Base-by-base conservation (phyloP, 169 alveolate species). In the Besnoitia besnoiti region DNA sequence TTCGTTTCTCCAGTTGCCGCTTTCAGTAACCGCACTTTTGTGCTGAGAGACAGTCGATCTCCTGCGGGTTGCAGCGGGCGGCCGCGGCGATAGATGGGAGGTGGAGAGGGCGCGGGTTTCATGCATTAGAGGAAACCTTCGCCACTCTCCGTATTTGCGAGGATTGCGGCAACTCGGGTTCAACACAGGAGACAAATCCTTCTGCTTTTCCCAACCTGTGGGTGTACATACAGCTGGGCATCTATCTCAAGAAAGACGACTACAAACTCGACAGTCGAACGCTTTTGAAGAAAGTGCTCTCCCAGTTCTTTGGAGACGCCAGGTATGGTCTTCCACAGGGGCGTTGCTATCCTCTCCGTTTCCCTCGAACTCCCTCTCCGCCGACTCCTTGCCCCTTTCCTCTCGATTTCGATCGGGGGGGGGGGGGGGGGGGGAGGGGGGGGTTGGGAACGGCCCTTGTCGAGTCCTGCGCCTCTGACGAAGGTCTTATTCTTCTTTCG, bases 241-340 rank as follows among this genome's bases (percentile, higher is more conserved):
- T 97, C 19, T 95, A 93, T 62, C 89, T 98, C 46, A 96, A 95
- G 89, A 95, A 97, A 84, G 96, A 96, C 67, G 98, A 97, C 87
- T 98, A 91, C 87, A 93, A 93, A 67, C 93, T 97, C 49, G 98
- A 93, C 49, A 97, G 97, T 30, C 95, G 97, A 42, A 97, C 98
- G 61, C 95, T 97, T 35, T 93, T 97, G 39, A 96, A 95, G 90
- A 87, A 96, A 84, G 98, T 97, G 7, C 93, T 95, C 55, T 88
- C 96, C 21, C 94, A 85, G 84, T 94, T 95, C 76, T 98, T 97
- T 93, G 98, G 98, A 27, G 96, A 94, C 21, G 82, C 96, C 44
- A 92, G 94, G 92, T 91, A 19, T 16, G 40, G 24, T 67, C 44
- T 44, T 76, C 24, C 51, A 21, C 24, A 5, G 12, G 59, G 30